phyloP scores from a whole-genome alignment of 345 rosid genomes.

The Moringa oleifera region DNA sequence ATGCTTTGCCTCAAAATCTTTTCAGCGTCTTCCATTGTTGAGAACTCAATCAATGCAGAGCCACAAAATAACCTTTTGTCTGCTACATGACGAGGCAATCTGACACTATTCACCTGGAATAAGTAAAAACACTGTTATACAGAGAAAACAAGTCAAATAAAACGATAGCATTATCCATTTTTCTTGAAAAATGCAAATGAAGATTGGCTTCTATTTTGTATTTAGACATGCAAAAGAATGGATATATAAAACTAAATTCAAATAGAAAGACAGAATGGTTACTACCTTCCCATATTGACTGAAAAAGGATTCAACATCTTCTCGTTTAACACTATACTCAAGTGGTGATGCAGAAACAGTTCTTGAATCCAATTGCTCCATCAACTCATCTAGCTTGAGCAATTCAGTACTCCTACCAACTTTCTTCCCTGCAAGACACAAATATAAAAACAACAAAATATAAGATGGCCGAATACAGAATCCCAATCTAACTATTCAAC shows the following conservation, averaged over 20 bases:
- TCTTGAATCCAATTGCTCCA: conserved; percentile 65
- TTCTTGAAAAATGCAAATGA: background rate
- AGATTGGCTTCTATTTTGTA: background rate
- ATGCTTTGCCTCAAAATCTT: conserved; percentile 49
- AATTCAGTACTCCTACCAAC: conserved; percentile 70
- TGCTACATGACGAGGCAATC: conserved; percentile 81
- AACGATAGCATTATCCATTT: too few species aligned
- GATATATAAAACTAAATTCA: conserved; percentile 1
- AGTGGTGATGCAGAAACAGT: conserved; percentile 78
- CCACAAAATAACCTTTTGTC: conserved; percentile 71
- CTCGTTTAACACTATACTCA: conserved; percentile 53
- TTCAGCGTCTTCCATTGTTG: conserved; percentile 67
- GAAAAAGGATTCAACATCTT: conserved; percentile 69
- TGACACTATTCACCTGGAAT: conserved; percentile 77
- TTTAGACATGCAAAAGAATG: background rate
- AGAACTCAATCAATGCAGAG: conserved; percentile 80
- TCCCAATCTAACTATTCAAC: too few species aligned
- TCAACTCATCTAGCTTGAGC: conserved; percentile 57
- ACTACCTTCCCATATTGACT: conserved; percentile 63
- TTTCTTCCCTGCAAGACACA: conserved; percentile 46
- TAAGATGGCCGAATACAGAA: background rate
- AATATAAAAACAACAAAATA: background rate
- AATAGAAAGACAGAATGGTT: background rate
- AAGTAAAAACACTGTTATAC: conserved; percentile 4
- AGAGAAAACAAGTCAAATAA: background rate